Evolutionary conservation across 768 basidiomycete genomes (phyloP), one percentile per base, ranked within the genome.

Genomic region (Inosperma sp.): DNA sequence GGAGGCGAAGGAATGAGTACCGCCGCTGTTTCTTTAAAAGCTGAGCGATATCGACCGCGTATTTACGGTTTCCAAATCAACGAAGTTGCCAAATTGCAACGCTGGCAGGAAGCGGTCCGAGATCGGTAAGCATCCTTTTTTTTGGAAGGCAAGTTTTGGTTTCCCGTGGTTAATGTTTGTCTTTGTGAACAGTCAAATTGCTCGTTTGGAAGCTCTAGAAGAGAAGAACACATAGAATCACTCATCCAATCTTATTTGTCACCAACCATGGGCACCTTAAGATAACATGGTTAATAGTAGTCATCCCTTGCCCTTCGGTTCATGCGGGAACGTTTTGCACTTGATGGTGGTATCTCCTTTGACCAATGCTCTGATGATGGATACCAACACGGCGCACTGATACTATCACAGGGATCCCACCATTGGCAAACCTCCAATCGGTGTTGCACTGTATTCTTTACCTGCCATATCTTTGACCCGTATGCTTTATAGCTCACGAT

Each of bases 41-140:
- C 91, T 22, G 96, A 98, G 64, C 68, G 92, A 57, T 94, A 96
- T 67, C 77, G 89, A 48, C 94, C 95, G 26, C 83, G 84, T 63
- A 94, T 98, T 46, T 98, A 97, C 68, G 96, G 96, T 2, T 99
- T 99, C 78, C 91, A 93, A 69, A 73, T 98, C 29, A 81, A 97
- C 62, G 96, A 98, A 72, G 84, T 81, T 53, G 95, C 95, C 14
- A 94, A 87, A 68, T 68, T 96, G 58, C 88, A 93, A 65, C 75
- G 94, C 60, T 99, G 96, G 96, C 92, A 98, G 68, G 91, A 93
- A 69, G 94, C 91, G 3, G 80, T 87, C 30, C 72, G 95, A 48
- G 94, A 98, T 68, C 78, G 80, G 92, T 87, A 54, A 52, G 82
- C 44, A 26, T 40, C 34, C 33, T 7, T 12, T 39, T 23, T 35